phyloP scores from a whole-genome alignment of 2,329 filamentous ascomycete species.

The Fusarium solani-melongenae region DNA sequence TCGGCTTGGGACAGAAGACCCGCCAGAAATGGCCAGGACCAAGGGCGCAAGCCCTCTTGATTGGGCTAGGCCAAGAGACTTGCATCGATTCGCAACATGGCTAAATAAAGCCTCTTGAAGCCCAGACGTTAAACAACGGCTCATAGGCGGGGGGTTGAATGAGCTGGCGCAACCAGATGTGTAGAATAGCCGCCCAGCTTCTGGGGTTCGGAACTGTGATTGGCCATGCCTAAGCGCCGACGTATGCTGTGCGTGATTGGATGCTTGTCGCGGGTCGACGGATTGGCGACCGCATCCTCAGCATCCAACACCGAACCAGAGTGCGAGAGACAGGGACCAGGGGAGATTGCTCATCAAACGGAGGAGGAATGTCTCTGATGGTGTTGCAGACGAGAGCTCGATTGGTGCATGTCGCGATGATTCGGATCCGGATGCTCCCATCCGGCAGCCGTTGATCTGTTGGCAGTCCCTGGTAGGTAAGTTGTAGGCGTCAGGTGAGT shows the following conservation, averaged over 20 bases:
- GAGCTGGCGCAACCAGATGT: constrained; percentile 43
- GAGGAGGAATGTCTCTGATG: constrained; percentile 15
- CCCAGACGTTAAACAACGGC: constrained; percentile 28
- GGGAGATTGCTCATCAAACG: constrained; percentile 27
- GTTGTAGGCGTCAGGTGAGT: neutral
- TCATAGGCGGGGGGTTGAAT: constrained; percentile 42
- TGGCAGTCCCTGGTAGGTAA: constrained; percentile 10
- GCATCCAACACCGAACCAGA: constrained; percentile 24
- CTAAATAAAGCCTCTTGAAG: constrained; percentile 43
- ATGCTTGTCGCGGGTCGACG: constrained; percentile 37
- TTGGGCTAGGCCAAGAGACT: constrained; percentile 35
- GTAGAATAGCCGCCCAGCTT: constrained; percentile 53
- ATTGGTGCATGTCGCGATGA: constrained; percentile 30
- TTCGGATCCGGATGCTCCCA: constrained; percentile 14
- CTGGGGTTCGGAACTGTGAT: constrained; percentile 35
- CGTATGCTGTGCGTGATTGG: constrained; percentile 42
- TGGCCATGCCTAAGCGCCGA: constrained; percentile 47
- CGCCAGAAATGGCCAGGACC: constrained; percentile 30
- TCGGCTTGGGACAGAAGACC: constrained; percentile 15
- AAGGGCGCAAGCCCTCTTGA: constrained; percentile 35
- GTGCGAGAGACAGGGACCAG: constrained; percentile 20
- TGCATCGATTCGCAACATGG: constrained; percentile 35
- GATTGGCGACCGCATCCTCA: constrained; percentile 42
- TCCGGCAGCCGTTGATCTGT: constrained; percentile 21
- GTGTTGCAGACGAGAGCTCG: constrained; percentile 15